Evolutionary conservation across 331 rosid species (phyloP), one percentile per base, ranked within the genome.

Genomic region (Quercus phellos): DNA sequence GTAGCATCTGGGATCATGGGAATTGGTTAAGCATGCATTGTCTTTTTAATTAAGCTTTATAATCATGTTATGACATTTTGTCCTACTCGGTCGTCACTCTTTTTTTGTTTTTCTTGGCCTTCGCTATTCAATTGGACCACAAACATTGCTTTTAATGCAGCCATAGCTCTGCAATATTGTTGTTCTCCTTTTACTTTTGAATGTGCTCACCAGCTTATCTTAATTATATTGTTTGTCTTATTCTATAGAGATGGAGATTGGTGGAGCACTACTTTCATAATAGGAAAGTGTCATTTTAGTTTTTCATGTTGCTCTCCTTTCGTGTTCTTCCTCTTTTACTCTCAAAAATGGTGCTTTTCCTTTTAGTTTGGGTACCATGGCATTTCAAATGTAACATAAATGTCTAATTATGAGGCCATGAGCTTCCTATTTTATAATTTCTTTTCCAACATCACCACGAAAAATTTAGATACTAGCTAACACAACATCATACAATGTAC

Each of bases 1-100:
- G 69, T 3, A 35, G 59, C 29, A 74, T 77, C 75, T 72, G 19
- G n/a, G 73, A 79, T 81, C 83, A 76, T 79, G 77, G 61, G 75
- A 53, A 46, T 46, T 50, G 75, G 72, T 84, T 74, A 54, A 24
- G 21, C 74, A 55, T 70, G 53, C 53, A 12, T 18, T 74, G 21
- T 75, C 9, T 74, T 63, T 63, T 34, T 34, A 8, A 55, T 16
- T 71, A 27, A 35, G 61, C 50, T 61, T 46, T 46, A 46, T 29
- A 17, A 83, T 79, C 76, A 54, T 53, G 21, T 27, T 21, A 51
- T 67, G 22, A 71, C 24, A 38, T 32, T 68, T 50, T 55, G 61
- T 74, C 72, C 43, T 60, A 42, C 72, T 46, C 27, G 51, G 51
- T 77, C 5, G 73, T 71, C 21, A 51, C 32, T 32, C 51, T 26